A percentile compares a stretch with the other conserved stretches of the same genome.
Conservation (phyloP, 2,329 filamentous ascomycete genomes). For the Diaporthe sp. region DNA sequence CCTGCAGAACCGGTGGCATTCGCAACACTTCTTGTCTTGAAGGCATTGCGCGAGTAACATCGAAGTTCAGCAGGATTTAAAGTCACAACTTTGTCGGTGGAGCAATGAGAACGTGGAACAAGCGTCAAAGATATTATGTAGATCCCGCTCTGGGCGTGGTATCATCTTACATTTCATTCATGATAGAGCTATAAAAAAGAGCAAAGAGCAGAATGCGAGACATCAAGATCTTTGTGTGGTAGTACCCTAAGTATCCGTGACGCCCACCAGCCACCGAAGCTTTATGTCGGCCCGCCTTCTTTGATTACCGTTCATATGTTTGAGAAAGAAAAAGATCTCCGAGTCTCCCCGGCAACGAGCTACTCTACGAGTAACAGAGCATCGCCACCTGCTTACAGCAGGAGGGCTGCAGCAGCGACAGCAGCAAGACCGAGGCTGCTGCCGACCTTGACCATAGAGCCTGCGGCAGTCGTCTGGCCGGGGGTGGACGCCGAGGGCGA, state of each 20-base stretch:
- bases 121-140: neutral
- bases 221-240: conserved; percentile 21
- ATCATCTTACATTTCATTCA: conserved; percentile 15
- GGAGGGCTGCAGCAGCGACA: conserved; percentile 56
- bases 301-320: conserved; percentile 27
- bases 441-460: conserved; percentile 54
- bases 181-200: neutral
- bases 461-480: conserved; percentile 42
- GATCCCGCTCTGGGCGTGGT: conserved; percentile 18
- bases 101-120: too few relatives aligned
- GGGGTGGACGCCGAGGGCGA: conserved; percentile 37
- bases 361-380: neutral
- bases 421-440: conserved; percentile 58
- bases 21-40: too few relatives aligned
- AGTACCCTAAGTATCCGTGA: conserved; percentile 22
- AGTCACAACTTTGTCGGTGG: neutral
- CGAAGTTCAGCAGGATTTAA: neutral
- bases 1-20: too few relatives aligned
- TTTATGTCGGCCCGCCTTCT: conserved; percentile 20
- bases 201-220: neutral
- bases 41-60: too few relatives aligned
- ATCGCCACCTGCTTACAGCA: conserved; percentile 52
- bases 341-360: neutral
- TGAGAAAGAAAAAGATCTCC: neutral
- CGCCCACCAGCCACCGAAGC: conserved; percentile 21